Conservation (phyloP, 768 basidiomycete genomes). For the Hericium alpestre region DNA sequence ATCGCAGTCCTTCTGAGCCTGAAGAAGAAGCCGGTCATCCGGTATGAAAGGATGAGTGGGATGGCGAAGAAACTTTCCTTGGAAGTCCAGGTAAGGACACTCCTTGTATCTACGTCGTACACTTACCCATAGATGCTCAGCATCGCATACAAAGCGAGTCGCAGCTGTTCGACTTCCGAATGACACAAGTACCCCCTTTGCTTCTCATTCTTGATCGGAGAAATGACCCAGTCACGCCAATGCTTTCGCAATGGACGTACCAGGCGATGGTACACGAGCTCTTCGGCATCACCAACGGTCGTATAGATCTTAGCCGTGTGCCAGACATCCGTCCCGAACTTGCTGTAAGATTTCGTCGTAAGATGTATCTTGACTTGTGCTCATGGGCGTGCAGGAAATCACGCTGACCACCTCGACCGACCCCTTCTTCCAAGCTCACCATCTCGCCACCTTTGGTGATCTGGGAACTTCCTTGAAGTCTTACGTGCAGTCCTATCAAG, state of each 20-base stretch:
- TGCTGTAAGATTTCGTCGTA: conserved; percentile 37
- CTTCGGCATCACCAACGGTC: conserved; percentile 85
- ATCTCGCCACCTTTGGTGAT: conserved; percentile 92
- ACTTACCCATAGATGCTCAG: conserved; percentile 27
- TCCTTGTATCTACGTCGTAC: not conserved
- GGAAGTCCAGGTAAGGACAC: conserved; percentile 64
- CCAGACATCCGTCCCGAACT: conserved; percentile 84
- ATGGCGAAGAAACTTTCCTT: conserved; percentile 85
- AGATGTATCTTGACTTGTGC: not conserved
- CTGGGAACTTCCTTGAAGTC: conserved; percentile 83
- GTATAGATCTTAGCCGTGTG: conserved; percentile 75
- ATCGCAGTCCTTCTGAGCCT: conserved; percentile 82
- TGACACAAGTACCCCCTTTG: conserved; percentile 79
- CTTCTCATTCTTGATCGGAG: conserved; percentile 88
- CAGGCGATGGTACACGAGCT: conserved; percentile 99
- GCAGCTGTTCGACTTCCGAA: conserved; percentile 83
- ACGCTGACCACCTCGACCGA: conserved; percentile 87
- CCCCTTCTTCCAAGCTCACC: conserved; percentile 85
- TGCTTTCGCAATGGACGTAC: conserved; percentile 98
- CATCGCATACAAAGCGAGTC: conserved; percentile 74
- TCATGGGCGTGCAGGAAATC: conserved; percentile 55
- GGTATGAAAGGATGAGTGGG: conserved; percentile 86
- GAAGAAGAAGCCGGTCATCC: conserved; percentile 90
- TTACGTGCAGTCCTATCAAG: conserved; percentile 91
- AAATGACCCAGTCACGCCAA: conserved; percentile 94